Evolutionary conservation across 1,284 basidiomycete genomes (phyloP), one percentile per base, ranked within the genome.

Genomic region (Apiotrichum sp.): DNA sequence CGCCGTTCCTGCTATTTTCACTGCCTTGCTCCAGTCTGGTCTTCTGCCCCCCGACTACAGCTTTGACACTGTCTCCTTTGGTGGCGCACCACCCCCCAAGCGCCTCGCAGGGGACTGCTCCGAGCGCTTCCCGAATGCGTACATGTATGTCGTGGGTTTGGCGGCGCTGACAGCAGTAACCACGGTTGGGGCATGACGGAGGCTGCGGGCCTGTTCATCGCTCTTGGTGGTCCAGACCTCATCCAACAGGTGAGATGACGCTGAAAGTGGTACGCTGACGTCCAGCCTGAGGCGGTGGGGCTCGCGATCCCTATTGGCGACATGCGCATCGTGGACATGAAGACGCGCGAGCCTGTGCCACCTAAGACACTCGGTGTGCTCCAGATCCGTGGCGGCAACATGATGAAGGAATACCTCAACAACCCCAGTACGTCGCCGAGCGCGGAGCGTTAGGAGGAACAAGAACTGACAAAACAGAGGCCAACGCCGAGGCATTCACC

Each of bases 371-470:
- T 58, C 4, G 71, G 71, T 6, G 45, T 73, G 5, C 47, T 74
- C 11, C 55, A 68, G 11, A 65, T 71, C 10, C 59, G 65, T 16
- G 72, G 72, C 14, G 68, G 67, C 4, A 67, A 72, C 56, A 61
- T 74, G 35, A 71, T 72, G 70, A 73, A 72, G 57, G 66, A 63
- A 38, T 74, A 74, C 52, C 58, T 54, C n/a, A 52, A 61, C 50
- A 57, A 61, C 40, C 47, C 45, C 1, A 55, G 52, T 52, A 22
- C 6, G 50, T 46, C 14, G 35, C 2, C 7, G n/a, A 14, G 13
- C 14, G 41, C n/a, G 14, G 3, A 16, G 22, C 29, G 4, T 33
- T 36, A 11, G 7, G 6, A 36, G 6, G 35, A 36, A 36, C 11
- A 6, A 6, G 6, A 36, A 11, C 35, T 36, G 7, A 9, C 40